These are phyloP conservation scores for Amauroascus niger DNA, from an alignment of 2,329 filamentous ascomycete genomes.

Conservation along the genomic window DNA sequence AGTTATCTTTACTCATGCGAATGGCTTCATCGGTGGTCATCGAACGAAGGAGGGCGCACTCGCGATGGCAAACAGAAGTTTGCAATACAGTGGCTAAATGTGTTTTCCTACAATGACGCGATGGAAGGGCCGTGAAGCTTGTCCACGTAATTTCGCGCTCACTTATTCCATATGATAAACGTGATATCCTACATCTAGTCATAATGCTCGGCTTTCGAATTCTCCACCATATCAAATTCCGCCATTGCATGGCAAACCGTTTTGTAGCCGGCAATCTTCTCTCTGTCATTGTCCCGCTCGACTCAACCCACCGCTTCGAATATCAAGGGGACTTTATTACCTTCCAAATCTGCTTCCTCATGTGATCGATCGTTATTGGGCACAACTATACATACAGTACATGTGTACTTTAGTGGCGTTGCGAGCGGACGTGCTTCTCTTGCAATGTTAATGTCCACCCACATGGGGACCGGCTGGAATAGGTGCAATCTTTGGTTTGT, in stretches of 20 bases:
- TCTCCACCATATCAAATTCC: too few species aligned
- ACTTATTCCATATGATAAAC: too few species aligned
- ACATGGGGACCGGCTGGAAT: neutral
- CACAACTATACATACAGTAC: neutral
- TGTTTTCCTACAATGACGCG: neutral
- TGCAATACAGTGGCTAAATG: constrained; percentile 16
- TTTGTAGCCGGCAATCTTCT: too few species aligned
- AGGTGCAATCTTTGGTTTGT: neutral
- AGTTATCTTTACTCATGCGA: constrained; percentile 85
- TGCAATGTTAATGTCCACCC: neutral
- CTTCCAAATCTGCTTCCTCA: neutral
- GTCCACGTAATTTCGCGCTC: too few species aligned
- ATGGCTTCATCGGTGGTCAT: constrained; percentile 93
- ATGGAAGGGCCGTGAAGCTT: neutral
- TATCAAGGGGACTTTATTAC: neutral
- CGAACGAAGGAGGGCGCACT: constrained; percentile 80
- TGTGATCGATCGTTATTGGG: neutral
- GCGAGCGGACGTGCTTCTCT: neutral
- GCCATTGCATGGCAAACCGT: too few species aligned
- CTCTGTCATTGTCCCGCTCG: too few species aligned
- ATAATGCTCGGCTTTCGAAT: too few species aligned
- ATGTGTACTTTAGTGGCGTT: neutral
- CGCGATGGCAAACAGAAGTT: constrained; percentile 57
- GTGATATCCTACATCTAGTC: neutral
- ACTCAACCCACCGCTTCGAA: too few species aligned